Percentiles rank a stretch among this genome's conserved stretches.
Conservation (phyloP, 164 flowering plant species). For the Dillenia suffruticosa region DNA sequence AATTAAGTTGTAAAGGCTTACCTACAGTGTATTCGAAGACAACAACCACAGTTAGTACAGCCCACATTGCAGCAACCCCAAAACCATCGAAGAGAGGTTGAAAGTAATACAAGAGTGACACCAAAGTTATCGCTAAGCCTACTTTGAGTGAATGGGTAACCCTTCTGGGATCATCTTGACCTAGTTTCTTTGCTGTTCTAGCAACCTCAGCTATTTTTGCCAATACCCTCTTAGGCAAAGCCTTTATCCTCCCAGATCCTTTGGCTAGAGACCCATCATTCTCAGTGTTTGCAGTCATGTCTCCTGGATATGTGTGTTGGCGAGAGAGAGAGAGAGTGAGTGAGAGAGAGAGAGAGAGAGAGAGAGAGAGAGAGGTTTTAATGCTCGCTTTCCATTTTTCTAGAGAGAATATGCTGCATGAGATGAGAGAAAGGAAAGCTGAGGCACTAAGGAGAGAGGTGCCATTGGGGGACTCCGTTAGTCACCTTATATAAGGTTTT, state of each 20-base stretch:
- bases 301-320: conserved; percentile 27
- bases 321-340: not conserved
- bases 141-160: conserved; percentile 68
- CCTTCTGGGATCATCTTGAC: conserved; percentile 73
- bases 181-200: conserved; percentile 38
- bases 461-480: not conserved
- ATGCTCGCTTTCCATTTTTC: not conserved
- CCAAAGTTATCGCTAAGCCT: conserved; percentile 72
- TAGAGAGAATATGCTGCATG: conserved; percentile 1
- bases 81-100: conserved; percentile 56
- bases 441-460: conserved; percentile 2
- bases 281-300: conserved; percentile 19
- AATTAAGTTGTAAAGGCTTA: conserved; percentile 13
- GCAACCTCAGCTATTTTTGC: conserved; percentile 10
- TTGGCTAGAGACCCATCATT: conserved; percentile 19
- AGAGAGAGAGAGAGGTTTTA: not conserved
- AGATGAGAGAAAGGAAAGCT: not conserved
- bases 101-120: conserved; percentile 59
- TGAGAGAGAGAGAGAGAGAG: not conserved
- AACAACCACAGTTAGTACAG: conserved; percentile 76
- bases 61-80: conserved; percentile 75
- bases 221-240: conserved; percentile 9
- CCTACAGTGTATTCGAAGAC: conserved; percentile 78
- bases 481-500: too few relatives aligned
- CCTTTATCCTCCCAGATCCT: conserved; percentile 25